A percentile compares a stretch with the other conserved stretches of the same genome.
Conservation (phyloP, 2,329 filamentous ascomycete genomes). For the Fragosphaeria purpurea region DNA sequence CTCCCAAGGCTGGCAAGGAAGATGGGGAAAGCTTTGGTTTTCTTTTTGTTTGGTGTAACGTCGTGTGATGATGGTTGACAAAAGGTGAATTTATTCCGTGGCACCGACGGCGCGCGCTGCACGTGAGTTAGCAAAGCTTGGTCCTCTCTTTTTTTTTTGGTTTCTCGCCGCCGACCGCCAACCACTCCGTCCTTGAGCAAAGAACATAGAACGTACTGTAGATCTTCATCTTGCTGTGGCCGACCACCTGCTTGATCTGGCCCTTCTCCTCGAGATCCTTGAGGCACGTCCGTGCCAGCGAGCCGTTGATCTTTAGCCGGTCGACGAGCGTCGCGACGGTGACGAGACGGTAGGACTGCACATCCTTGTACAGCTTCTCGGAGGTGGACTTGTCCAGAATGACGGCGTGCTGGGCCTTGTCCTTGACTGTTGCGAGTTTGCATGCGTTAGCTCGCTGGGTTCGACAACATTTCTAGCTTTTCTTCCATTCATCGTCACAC, state of each 20-base stretch:
- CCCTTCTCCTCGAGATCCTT: constrained; percentile 95
- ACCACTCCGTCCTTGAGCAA: no score
- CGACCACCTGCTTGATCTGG: constrained; percentile 94
- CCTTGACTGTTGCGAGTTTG: constrained; percentile 60
- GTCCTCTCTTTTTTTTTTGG: no score
- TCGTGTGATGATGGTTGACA: constrained; percentile 8
- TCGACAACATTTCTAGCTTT: no score
- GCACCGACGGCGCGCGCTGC: constrained; percentile 52
- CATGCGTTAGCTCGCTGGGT: no score
- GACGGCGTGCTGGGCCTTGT: constrained; percentile 99
- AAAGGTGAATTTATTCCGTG: constrained; percentile 28
- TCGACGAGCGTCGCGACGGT: constrained; percentile 98
- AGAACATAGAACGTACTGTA: constrained; percentile 57
- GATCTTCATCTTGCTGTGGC: constrained; percentile 96
- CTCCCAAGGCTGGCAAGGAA: neutral
- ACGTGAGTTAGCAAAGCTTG: neutral
- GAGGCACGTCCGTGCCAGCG: constrained; percentile 81
- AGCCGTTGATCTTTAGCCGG: constrained; percentile 99
- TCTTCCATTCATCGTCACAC: no score
- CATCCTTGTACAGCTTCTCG: constrained; percentile 99
- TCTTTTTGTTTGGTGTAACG: constrained; percentile 7
- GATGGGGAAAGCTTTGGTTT: neutral
- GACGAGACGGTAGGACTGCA: constrained; percentile 99
- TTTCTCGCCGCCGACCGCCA: no score
- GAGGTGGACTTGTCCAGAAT: constrained; percentile 95